Conservation (phyloP, 108 stramenopile genomes). For the Fistulifera pelliculosa region DNA sequence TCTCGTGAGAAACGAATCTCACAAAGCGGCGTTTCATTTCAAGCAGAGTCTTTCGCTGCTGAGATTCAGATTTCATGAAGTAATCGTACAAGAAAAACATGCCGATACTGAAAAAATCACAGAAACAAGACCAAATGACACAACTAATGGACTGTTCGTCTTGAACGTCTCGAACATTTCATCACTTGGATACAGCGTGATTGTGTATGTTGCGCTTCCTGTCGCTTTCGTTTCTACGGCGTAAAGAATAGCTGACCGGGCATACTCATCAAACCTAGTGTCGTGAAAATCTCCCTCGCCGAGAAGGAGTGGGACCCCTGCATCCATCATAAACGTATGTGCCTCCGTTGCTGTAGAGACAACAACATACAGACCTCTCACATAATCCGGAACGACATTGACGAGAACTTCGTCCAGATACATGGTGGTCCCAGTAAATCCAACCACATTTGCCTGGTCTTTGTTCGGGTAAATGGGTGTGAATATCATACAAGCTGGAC, state of each 20-base stretch:
- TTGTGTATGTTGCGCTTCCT: neutral
- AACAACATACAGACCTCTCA: conserved; percentile 17
- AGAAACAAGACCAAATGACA: conserved; percentile 21
- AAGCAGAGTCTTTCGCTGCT: conserved; percentile 20
- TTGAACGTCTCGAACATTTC: conserved; percentile 15
- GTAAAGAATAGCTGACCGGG: too few relatives aligned
- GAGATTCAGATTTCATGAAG: conserved; percentile 37
- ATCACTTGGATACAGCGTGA: conserved; percentile 17
- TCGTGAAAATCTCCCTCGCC: conserved; percentile 29
- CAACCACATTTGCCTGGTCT: conserved; percentile 4
- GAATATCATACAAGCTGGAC: conserved; percentile 4
- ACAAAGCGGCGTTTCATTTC: conserved; percentile 42
- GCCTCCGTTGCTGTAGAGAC: conserved; percentile 5
- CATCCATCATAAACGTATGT: conserved; percentile 16
- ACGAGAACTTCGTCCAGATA: conserved; percentile 16
- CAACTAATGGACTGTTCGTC: conserved; percentile 21
- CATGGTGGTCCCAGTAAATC: conserved; percentile 9
- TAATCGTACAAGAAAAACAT: conserved; percentile 43
- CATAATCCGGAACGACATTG: conserved; percentile 19
- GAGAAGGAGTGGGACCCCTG: conserved; percentile 1
- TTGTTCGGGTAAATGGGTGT: conserved; percentile 4
- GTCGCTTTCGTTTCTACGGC: neutral
- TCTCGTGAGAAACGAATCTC: conserved; percentile 43
- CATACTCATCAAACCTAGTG: neutral
- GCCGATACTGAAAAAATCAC: conserved; percentile 29